Percentiles rank a stretch among this genome's conserved stretches.
Evolutionary conservation across 108 stramenopile genomes (phyloP).

Genomic region (Halocafeteria seosinensis): DNA sequence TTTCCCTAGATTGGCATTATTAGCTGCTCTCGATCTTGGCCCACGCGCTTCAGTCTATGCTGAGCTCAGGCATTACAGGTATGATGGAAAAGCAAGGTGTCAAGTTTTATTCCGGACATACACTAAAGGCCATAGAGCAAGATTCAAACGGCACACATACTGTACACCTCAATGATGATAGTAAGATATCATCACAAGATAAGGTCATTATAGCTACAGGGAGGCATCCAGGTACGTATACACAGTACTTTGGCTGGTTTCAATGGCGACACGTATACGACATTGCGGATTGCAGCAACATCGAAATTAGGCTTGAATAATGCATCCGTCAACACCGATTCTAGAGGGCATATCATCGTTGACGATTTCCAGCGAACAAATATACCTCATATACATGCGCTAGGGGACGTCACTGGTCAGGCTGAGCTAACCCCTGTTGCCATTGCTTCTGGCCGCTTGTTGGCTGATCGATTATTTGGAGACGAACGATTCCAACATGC

Average conservation of each 20-base stretch:
- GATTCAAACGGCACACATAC: not conserved
- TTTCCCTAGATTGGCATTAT: too few species aligned
- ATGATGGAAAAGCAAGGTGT: constrained; percentile 44
- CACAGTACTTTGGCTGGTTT: constrained; percentile 27
- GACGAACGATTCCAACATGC: constrained; percentile 34
- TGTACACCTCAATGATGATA: too few species aligned
- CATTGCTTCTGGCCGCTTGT: constrained; percentile 50
- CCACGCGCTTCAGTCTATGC: not conserved
- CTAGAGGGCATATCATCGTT: constrained; percentile 38
- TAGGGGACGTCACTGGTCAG: constrained; percentile 69
- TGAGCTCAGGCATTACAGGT: constrained; percentile 5
- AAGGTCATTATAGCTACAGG: not conserved
- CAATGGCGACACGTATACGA: constrained; percentile 57
- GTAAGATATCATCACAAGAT: too few species aligned
- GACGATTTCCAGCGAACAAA: constrained; percentile 69
- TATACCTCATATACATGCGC: constrained; percentile 53
- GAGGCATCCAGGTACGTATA: not conserved
- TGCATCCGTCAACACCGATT: constrained; percentile 36
- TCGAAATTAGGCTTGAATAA: constrained; percentile 44
- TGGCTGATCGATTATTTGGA: constrained; percentile 55
- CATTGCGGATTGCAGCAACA: constrained; percentile 50
- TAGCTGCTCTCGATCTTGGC: too few species aligned
- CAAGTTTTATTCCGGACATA: constrained; percentile 36
- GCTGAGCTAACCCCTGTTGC: constrained; percentile 87
- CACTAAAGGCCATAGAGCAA: constrained; percentile 28